Evolutionary conservation across 805 yeast genomes (phyloP), one percentile per base, ranked within the genome.

Genomic region (Metschnikowia similis): DNA sequence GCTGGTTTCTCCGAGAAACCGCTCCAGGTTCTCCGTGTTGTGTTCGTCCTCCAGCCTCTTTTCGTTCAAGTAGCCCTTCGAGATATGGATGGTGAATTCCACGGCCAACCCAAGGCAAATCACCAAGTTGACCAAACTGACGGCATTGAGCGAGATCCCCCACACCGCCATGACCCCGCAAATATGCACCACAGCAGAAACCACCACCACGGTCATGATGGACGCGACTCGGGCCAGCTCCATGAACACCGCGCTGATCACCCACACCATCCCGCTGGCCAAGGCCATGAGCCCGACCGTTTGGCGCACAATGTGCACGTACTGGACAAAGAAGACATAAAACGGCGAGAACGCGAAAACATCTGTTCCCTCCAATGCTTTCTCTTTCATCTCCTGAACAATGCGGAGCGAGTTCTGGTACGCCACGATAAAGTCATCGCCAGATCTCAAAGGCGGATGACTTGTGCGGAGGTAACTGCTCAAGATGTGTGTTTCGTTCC

Each of bases 101-200:
- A 94, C 96, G 2, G 94, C 91, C 35, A 92, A 71, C 0, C 99
- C 99, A 2, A 86, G 83, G 64, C 97, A 92, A n/a, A 92, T 92
- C 34, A 94, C 77, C 49, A 92, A 75, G 59, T 92, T 92, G 16
- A 94, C 98, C 53, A 94, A 72, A 52, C 92, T 82, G 3, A 92
- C 89, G 0, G 97, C 98, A 63, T 92, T 92, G 43, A 92, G 74
- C 1, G 92, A 79, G 27, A 92, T 84, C 0, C 76, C 78, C 82
- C 89, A 83, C 6, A 85, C 13, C 0, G 84, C 79, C 90, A 92
- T 84, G 10, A 85, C 72, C 0, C 96, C 97, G 2, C 87, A 89
- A 49, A 92, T 83, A 62, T 87, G 82, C 34, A 82, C 69, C 54
- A 91, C 62, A 31, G 89, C 83, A 71, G 84, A 76, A 0, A 74